phyloP scores from a whole-genome alignment of 2,329 filamentous ascomycete genomes.

The Ophiocordyceps australis region DNA sequence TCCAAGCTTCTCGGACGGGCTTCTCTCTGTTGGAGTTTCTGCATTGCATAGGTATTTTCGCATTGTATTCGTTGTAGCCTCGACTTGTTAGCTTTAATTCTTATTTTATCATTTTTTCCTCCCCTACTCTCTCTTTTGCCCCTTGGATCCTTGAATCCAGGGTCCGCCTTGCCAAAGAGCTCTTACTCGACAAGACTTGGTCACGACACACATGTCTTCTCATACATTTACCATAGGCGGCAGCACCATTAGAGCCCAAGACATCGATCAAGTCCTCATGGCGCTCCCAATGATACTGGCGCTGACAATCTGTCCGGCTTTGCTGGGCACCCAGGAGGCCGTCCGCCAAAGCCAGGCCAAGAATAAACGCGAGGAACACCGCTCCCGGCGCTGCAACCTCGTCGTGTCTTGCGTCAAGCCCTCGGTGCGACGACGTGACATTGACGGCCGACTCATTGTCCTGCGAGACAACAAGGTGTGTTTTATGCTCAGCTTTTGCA shows the following conservation, averaged over 20 bases:
- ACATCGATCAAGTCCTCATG: slow-evolving; percentile 8
- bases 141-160: no score
- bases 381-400: slow-evolving; percentile 27
- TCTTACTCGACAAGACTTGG: no score
- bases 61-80: no score
- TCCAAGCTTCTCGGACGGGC: no score
- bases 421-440: slow-evolving; percentile 20
- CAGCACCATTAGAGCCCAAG: background rate
- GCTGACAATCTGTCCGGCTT: slow-evolving; percentile 13
- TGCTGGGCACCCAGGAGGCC: slow-evolving; percentile 25
- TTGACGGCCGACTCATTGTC: slow-evolving; percentile 25
- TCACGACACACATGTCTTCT: background rate
- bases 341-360: slow-evolving; percentile 27
- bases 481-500: no score
- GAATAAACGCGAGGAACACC: slow-evolving; percentile 24
- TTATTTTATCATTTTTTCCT: no score
- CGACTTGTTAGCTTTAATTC: no score
- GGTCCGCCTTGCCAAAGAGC: no score
- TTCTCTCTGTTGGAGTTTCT: no score
- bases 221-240: background rate
- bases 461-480: slow-evolving; percentile 10
- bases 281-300: slow-evolving; percentile 10
- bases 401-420: slow-evolving; percentile 26
- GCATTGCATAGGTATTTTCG: no score
- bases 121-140: no score